Evolutionary conservation across 805 yeast species (phyloP).

Genomic region (Cyberlindnera bimundalis): DNA sequence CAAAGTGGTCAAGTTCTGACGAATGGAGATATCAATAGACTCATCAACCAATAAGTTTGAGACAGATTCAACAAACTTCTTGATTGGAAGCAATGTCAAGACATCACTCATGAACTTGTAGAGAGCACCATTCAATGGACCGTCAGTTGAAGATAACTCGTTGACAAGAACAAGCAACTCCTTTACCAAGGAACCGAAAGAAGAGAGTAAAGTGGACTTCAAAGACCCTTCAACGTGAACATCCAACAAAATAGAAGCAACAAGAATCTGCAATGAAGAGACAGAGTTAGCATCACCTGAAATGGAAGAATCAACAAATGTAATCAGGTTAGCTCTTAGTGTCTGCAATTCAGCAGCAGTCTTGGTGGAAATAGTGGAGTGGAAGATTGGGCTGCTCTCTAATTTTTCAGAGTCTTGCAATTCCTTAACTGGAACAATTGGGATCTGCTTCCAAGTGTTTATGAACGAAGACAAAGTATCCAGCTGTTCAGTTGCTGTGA

Average conservation of each 20-base stretch:
- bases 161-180: constrained; percentile 15
- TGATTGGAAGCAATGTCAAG: constrained; percentile 71
- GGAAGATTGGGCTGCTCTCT: constrained; percentile 57
- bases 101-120: constrained; percentile 50
- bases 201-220: constrained; percentile 10
- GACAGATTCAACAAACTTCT: constrained; percentile 64
- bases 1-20: constrained; percentile 58
- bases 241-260: constrained; percentile 50
- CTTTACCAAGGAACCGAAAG: constrained; percentile 24
- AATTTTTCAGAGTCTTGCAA: constrained; percentile 31
- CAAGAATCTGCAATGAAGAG: constrained; percentile 50
- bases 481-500: constrained; percentile 66
- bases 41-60: constrained; percentile 34
- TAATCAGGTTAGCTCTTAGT: constrained; percentile 49
- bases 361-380: constrained; percentile 53
- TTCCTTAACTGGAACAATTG: constrained; percentile 29
- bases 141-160: constrained; percentile 25
- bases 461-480: constrained; percentile 49
- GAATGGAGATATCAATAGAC: constrained; percentile 43
- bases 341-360: constrained; percentile 44
- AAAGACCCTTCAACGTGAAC: constrained; percentile 17
- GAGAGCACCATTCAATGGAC: not conserved
- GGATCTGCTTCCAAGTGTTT: constrained; percentile 46
- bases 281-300: constrained; percentile 36
- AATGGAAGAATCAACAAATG: constrained; percentile 47